Evolutionary conservation across 495 filamentous ascomycete genomes (phyloP).

Genomic region (Aspergillus biplanus): DNA sequence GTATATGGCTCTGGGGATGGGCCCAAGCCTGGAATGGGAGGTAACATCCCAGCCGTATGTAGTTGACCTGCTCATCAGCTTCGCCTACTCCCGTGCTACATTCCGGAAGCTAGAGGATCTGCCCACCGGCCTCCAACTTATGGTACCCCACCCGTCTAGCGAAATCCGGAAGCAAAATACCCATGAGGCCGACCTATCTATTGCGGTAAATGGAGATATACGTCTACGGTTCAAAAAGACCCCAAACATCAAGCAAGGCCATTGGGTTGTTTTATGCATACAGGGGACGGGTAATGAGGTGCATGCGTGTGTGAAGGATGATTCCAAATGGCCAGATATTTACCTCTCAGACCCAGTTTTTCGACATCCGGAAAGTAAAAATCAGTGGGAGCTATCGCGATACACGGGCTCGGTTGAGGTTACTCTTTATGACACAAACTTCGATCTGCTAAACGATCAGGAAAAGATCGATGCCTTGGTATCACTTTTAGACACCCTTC

Average conservation of each 20-base stretch:
- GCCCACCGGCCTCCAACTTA: slow-evolving; percentile 69
- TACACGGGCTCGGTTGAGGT: slow-evolving; percentile 26
- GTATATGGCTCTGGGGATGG: slow-evolving; percentile 87
- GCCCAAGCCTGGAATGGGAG: slow-evolving; percentile 83
- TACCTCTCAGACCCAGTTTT: slow-evolving; percentile 26
- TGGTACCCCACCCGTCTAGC: slow-evolving; percentile 55
- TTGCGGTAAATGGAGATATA: neutral
- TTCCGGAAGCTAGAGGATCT: slow-evolving; percentile 57
- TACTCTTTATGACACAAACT: slow-evolving; percentile 57
- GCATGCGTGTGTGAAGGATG: slow-evolving; percentile 13
- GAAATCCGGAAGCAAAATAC: neutral
- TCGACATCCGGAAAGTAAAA: neutral
- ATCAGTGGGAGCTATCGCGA: neutral
- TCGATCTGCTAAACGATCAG: slow-evolving; percentile 51
- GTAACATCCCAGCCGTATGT: slow-evolving; percentile 80
- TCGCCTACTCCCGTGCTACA: slow-evolving; percentile 69
- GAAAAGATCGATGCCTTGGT: slow-evolving; percentile 59
- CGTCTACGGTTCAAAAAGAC: slow-evolving; percentile 38
- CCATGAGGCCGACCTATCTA: neutral
- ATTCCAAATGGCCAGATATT: slow-evolving; percentile 10
- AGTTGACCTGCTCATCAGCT: slow-evolving; percentile 82
- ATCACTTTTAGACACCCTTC: slow-evolving; percentile 69
- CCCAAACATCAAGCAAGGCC: slow-evolving; percentile 47
- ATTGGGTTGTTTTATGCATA: slow-evolving; percentile 55
- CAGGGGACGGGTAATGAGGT: neutral